Base-by-base conservation (phyloP, 2,329 filamentous ascomycete genomes). In the Fusarium domesticum region DNA sequence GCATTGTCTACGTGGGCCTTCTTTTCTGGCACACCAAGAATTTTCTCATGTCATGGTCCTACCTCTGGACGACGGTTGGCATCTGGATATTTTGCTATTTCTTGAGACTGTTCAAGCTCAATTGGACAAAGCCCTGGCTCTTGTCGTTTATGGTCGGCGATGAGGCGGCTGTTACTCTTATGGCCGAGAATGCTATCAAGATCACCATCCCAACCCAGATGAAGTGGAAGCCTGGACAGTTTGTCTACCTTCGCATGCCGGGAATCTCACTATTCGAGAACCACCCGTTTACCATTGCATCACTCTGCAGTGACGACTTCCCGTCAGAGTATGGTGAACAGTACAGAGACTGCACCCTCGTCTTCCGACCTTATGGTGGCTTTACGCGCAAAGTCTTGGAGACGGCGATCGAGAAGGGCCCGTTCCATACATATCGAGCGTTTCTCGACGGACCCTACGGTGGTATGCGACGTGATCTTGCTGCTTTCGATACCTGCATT, bases 21-120 rank as follows among this genome's bases (percentile, higher is more conserved):
- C 76, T 97, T 19, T 95, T 97, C 70, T 97, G 92, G 92, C 92
- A 97, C 66, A 93, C 88, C 59, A 87, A 91, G 67, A 96, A 96
- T 67, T 95, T 87, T 56, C 77, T 96, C 30, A 84, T 84, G 42
- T 95, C 91, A 0, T 96, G 91, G 91, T 75, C 81, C 60, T 97
- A 96, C 61, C 79, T 97, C 3, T 95, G 81, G 60, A 82, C 88
- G 2, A 93, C 89, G 0, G 68, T 91, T 18, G 87, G 71, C 34
- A 89, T 96, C 50, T 93, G 90, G 84, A 70, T 78, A 1, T 56
- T 85, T 6, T 93, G 89, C 40, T 90, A 93, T 62, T 58, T 83
- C 18, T 68, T 84, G 56, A 81, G 92, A 14, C 63, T 95, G 2
- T 88, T 89, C 68, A 95, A 91, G 54, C 77, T 96, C 48, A 96